Conservation (phyloP, 2,329 filamentous ascomycete genomes). For the Incumbomyces lentus region DNA sequence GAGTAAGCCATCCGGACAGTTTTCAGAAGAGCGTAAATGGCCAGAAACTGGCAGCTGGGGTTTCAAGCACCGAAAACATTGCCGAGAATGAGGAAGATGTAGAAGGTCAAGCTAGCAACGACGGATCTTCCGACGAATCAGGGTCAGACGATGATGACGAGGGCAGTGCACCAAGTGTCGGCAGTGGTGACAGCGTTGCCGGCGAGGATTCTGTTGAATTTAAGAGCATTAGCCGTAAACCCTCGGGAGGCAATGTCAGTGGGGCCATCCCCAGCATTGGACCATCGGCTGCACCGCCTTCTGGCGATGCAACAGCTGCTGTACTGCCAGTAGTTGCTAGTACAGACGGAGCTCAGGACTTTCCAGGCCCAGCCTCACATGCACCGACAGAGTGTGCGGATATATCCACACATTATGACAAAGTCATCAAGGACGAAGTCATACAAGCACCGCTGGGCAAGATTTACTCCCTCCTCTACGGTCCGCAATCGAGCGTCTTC, state of each 20-base stretch:
- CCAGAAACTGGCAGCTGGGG: slow-evolving; percentile 56
- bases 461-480: slow-evolving; percentile 81
- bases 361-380: slow-evolving; percentile 75
- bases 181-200: slow-evolving; percentile 43
- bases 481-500: slow-evolving; percentile 65
- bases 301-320: slow-evolving; percentile 16
- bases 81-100: slow-evolving; percentile 55
- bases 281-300: slow-evolving; percentile 25
- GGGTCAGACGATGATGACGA: slow-evolving; percentile 43
- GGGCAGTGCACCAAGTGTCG: slow-evolving; percentile 47
- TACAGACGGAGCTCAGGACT: slow-evolving; percentile 46
- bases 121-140: slow-evolving; percentile 66
- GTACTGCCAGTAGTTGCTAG: slow-evolving; percentile 29
- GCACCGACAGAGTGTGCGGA: slow-evolving; percentile 79
- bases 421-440: slow-evolving; percentile 71
- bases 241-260: slow-evolving; percentile 44
- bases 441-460: slow-evolving; percentile 84
- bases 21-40: slow-evolving; percentile 86
- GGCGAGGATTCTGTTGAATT: slow-evolving; percentile 40
- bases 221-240: slow-evolving; percentile 58
- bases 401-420: slow-evolving; percentile 67
- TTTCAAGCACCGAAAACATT: slow-evolving; percentile 77
- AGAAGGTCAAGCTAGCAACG: slow-evolving; percentile 47
- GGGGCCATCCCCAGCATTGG: not conserved
- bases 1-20: slow-evolving; percentile 78